Evolutionary conservation across 2,329 filamentous ascomycete genomes (phyloP).

Genomic region (Arthrocladium fulminans): DNA sequence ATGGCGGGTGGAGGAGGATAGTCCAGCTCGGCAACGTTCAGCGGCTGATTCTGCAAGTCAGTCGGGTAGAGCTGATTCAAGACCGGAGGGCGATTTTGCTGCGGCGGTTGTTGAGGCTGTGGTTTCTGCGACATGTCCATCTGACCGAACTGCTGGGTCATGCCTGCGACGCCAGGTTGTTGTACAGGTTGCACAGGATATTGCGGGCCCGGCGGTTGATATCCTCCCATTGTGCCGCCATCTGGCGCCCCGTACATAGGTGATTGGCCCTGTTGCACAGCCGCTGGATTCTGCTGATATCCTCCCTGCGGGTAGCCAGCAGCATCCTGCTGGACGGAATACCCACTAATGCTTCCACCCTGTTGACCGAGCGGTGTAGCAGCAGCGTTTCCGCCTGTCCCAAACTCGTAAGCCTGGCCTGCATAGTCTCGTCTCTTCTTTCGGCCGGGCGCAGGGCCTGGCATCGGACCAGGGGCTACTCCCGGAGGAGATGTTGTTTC

Average conservation of each 20-base stretch:
- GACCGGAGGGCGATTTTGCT: slow-evolving; percentile 32
- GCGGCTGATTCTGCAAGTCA: slow-evolving; percentile 83
- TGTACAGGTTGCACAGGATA: slow-evolving; percentile 47
- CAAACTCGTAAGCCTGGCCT: slow-evolving; percentile 88
- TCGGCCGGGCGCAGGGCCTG: slow-evolving; percentile 25
- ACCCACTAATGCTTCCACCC: slow-evolving; percentile 52
- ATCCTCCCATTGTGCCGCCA: slow-evolving; percentile 47
- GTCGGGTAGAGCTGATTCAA: slow-evolving; percentile 87
- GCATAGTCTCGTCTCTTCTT: slow-evolving; percentile 90
- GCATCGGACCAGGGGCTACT: slow-evolving; percentile 12
- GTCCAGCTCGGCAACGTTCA: slow-evolving; percentile 88
- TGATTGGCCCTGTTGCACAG: slow-evolving; percentile 24
- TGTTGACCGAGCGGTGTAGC: slow-evolving; percentile 34
- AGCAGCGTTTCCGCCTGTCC: slow-evolving; percentile 71
- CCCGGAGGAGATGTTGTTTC: slow-evolving; percentile 25
- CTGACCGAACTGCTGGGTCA: slow-evolving; percentile 74
- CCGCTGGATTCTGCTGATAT: slow-evolving; percentile 32
- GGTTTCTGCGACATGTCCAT: slow-evolving; percentile 58
- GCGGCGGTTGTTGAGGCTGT: slow-evolving; percentile 39
- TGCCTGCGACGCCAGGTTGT: slow-evolving; percentile 51
- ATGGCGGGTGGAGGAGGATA: slow-evolving; percentile 84
- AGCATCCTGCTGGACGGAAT: slow-evolving; percentile 46
- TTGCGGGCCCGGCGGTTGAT: slow-evolving; percentile 59
- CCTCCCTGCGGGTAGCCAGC: slow-evolving; percentile 36
- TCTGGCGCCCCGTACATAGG: slow-evolving; percentile 31